Percentiles rank a stretch among this genome's conserved stretches.
Conservation (phyloP, 768 basidiomycete genomes). For the Boletus sp. region DNA sequence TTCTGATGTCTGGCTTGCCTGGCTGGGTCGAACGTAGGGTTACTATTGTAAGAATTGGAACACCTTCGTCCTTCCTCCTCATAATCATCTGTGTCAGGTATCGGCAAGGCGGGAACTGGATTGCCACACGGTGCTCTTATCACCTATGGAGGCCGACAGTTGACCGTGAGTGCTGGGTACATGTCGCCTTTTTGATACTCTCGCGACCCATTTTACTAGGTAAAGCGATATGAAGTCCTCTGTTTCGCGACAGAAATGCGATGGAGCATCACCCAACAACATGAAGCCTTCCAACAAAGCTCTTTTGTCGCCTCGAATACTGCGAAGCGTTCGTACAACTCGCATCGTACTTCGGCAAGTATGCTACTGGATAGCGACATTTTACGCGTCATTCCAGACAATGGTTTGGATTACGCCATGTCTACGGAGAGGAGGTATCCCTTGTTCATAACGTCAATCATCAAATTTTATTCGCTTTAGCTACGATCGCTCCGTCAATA, state of each 20-base stretch:
- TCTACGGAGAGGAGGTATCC: conserved; percentile 5
- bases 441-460: not conserved
- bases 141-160: conserved; percentile 17
- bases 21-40: conserved; percentile 14
- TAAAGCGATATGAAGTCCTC: conserved; percentile 28
- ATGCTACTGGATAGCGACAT: conserved; percentile 16
- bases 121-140: conserved; percentile 26
- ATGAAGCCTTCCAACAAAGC: conserved; percentile 14
- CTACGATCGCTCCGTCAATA: not conserved
- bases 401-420: not conserved
- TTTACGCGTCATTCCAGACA: conserved; percentile 15
- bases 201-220: conserved; percentile 9
- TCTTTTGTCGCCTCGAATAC: conserved; percentile 15
- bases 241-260: conserved; percentile 28
- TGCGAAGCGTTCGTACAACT: not conserved
- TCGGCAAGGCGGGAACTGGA: conserved; percentile 27
- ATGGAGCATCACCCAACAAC: conserved; percentile 16
- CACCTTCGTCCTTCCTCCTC: not conserved
- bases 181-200: not conserved
- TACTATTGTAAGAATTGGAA: conserved; percentile 22
- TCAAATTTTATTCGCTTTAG: not conserved
- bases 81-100: conserved; percentile 9
- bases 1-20: not conserved
- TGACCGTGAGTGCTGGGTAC: conserved; percentile 17
- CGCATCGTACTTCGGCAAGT: not conserved